Evolutionary conservation across 2,329 filamentous ascomycete genomes (phyloP), one percentile per base, ranked within the genome.

Genomic region (Xylaria sp.): DNA sequence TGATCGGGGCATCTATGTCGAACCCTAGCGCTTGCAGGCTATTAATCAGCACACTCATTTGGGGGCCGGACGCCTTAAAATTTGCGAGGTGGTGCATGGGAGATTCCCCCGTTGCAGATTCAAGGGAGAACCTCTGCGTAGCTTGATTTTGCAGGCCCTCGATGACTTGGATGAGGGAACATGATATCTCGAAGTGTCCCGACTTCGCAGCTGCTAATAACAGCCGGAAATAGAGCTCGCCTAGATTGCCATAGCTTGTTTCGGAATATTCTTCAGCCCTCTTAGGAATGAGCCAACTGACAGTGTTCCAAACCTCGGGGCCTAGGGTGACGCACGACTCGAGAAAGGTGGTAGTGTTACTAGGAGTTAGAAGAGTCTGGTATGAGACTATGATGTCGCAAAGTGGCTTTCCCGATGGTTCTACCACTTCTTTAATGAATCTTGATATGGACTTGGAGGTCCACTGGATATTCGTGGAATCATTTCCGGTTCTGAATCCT

Each of bases 191-290:
- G n/a, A 50, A 50, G 20, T 50, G 46, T 23, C 46, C 46, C 3
- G 46, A n/a, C 18, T 50, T 50, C 20, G 46, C 18, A 50, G 46
- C 46, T 50, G 46, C 46, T 18, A 50, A 50, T 20, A 50, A 50
- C 8, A 50, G 18, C 18, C 46, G 46, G 9, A 50, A 50, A 23
- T 50, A 50, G 7, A 50, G 46, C 46, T 50, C 46, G 20, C 18
- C 46, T 50, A 50, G 46, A 50, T 50, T 50, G 15, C 46, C 46
- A 50, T 50, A 50, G 10, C 46, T 50, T n/a, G 46, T 50, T n/a
- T 50, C 18, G 18, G 46, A 50, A 18, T 50, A 50, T 50, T 20
- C 46, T 20, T 50, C 46, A 50, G 46, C 46, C 20, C 46, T 50
- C 46, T 15, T 50, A 10, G 46, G 46, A 23, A 50, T 50, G 15